phyloP scores from a whole-genome alignment of 495 filamentous ascomycete genomes.

The Penicillium maclennaniae region DNA sequence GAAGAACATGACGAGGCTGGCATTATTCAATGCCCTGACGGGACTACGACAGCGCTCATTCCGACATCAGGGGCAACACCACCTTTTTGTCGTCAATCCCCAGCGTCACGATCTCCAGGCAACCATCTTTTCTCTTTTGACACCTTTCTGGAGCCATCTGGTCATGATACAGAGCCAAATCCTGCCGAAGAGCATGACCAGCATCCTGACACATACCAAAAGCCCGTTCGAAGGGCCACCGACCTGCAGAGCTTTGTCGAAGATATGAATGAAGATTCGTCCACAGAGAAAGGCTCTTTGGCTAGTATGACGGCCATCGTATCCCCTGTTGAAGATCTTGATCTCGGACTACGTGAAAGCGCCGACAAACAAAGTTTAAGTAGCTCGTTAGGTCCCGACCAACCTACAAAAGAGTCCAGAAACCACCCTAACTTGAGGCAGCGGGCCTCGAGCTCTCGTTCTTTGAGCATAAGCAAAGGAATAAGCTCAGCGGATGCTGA shows the following conservation, averaged over 20 bases:
- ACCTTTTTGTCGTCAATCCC: too few species aligned
- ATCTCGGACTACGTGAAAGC: not conserved
- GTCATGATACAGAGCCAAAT: not conserved
- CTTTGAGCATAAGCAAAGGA: too few species aligned
- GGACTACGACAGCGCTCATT: not conserved
- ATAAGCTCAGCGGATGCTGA: too few species aligned
- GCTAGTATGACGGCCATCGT: not conserved
- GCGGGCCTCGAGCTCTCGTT: not conserved
- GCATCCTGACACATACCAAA: not conserved
- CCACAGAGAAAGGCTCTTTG: not conserved
- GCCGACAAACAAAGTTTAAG: not conserved
- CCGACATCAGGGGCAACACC: not conserved
- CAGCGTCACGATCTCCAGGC: too few species aligned
- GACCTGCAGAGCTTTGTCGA: slow-evolving; percentile 4
- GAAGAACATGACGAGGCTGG: too few species aligned
- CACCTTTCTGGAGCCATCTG: not conserved
- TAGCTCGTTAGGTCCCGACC: not conserved
- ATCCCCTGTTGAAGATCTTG: not conserved
- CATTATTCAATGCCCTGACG: not conserved
- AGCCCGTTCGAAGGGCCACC: not conserved
- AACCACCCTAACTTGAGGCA: not conserved
- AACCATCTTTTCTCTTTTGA: not conserved
- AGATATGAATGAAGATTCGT: not conserved
- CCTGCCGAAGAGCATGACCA: not conserved
- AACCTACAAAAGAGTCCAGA: not conserved